Evolutionary conservation across 2,329 filamentous ascomycete genomes (phyloP), one percentile per base, ranked within the genome.

Genomic region (Tolypocladium tundrense): DNA sequence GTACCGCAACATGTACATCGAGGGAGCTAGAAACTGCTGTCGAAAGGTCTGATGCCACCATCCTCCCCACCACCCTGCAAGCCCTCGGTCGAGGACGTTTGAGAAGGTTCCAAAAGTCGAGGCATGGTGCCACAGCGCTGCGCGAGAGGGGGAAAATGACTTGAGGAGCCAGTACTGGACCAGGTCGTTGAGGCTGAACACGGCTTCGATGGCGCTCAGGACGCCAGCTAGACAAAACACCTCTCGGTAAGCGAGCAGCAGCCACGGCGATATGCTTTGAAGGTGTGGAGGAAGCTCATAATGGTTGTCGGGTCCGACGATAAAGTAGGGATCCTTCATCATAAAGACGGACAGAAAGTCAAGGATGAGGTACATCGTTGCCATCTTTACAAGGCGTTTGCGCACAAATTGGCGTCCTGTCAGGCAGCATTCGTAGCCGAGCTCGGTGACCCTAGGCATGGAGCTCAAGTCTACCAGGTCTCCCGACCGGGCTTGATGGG

Each of bases 11-110:
- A 87, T 64, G 65, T 75, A 82, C 2, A 70, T 71, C 0, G 79
- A 74, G 0, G 87, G 86, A 4, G 84, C 80, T 43, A 82, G 73
- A 67, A 93, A 91, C 2, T 83, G 84, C 57, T 85, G 80, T 1
- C 91, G 87, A 73, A 96, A 95, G 3, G 87, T 86, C 72, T 97
- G 92, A 70, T 97, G 93, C 93, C 93, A 97, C 80, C 85, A 93
- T 27, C 77, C 79, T 51, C 88, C 86, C 93, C 93, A 97, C 73
- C 87, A 88, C 1, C 91, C 92, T 1, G 82, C 79, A 2, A 97
- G 76, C 0, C 93, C 92, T 59, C 83, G 77, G 60, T 91, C 83
- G 13, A 86, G 72, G 2, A 92, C 77, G 33, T 77, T 72, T 0
- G 65, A 65, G 57, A 80, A 74, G 24, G 76, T 76, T 14, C 88